Base-by-base conservation (phyloP, 257 asterid genomes). In the Catharanthus roseus region DNA sequence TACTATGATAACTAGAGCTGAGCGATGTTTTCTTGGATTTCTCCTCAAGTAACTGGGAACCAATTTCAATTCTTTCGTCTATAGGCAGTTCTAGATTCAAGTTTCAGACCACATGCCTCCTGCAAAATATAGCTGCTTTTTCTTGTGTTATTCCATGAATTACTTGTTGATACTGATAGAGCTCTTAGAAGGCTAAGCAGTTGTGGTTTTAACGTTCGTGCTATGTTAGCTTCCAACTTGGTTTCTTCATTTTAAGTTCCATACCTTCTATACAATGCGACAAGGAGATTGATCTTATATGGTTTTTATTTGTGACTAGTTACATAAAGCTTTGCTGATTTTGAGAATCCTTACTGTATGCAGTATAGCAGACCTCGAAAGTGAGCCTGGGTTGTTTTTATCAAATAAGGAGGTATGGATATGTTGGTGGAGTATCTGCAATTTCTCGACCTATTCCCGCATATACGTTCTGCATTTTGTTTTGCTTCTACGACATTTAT, bases 341-440 rank as follows among this genome's bases (percentile, higher is more conserved):
- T 71, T 33, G 0, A 71, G 77, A 42, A 76, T 69, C 58, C n/a
- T 75, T 82, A 41, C 67, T 39, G 41, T 45, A 19, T 83, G 85
- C 90, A 95, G 99, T 77, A 91, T 86, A 62, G 86, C 88, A 2
- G 97, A 87, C 49, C 96, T 95, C 36, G 99, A 95, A 84, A 91
- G 96, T 39, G 93, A 88, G 86, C 96, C 97, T 0, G 97, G 97
- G 60, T 76, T 95, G 77, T 86, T 95, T 84, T 73, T 86, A 79
- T 77, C 88, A 9, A 76, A 88, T 84, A 91, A 89, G 79, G 90
- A 89, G 98, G 96, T 90, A 82, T 61, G 71, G 36, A 4, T 36
- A 36, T 5, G 18, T 57, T 67, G 5, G 24, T 23, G n/a, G 38
- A 18, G n/a, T 56, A 45, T 50, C 33, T 26, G 18, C 5, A 33